phyloP scores from a whole-genome alignment of 208 protist species.

The Acanthamoeba triangularis region DNA sequence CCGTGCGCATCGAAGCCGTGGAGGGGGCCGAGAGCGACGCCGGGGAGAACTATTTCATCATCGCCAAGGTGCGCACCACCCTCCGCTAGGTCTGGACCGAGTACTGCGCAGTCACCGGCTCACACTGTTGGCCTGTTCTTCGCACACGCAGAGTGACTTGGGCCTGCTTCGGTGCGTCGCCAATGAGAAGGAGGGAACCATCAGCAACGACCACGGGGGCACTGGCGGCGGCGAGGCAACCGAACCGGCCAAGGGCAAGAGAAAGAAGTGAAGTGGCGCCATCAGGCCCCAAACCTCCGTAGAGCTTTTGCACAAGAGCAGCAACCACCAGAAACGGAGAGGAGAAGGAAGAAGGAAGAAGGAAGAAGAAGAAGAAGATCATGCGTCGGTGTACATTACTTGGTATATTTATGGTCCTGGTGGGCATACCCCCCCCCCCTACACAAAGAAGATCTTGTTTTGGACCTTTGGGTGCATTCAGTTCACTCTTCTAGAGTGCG shows the following conservation, averaged over 20 bases:
- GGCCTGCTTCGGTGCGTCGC: background rate
- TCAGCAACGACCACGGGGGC: conserved; percentile 44
- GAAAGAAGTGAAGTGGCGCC: background rate
- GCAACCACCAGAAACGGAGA: background rate
- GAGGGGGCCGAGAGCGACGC: background rate
- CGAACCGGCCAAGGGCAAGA: conserved; percentile 10
- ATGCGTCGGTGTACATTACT: background rate
- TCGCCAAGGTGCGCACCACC: background rate
- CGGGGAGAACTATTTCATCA: conserved; percentile 39
- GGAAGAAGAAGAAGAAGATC: background rate
- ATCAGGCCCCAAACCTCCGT: too few relatives aligned
- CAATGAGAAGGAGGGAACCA: conserved; percentile 57
- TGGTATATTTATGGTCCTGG: background rate
- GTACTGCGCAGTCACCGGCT: too few relatives aligned
- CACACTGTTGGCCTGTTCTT: background rate
- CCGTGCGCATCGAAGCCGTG: conserved; percentile 52
- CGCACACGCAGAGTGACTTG: background rate
- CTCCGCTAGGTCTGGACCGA: background rate
- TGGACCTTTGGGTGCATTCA: too few relatives aligned
- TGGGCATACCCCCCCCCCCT: too few relatives aligned
- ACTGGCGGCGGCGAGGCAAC: background rate
- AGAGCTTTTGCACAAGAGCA: background rate
- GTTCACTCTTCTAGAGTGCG: background rate
- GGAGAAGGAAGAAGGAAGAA: background rate
- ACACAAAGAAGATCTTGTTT: too few relatives aligned